Conservation (phyloP, 805 yeast species). For the Myxozyma nipponensis region DNA sequence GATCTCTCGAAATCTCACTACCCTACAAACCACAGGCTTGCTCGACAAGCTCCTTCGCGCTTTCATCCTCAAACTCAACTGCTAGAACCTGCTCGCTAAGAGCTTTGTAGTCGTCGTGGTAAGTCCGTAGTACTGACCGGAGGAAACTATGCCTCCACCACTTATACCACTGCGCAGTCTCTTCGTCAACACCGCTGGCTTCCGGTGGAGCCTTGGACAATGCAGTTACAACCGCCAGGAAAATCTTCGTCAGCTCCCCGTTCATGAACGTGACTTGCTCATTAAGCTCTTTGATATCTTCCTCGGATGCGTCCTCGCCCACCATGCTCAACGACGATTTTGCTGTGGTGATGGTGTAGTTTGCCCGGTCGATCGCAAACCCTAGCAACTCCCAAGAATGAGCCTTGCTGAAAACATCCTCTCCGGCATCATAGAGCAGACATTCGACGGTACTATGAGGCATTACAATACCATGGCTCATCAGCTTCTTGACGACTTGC, state of each 20-base stretch:
- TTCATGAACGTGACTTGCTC: slow-evolving; percentile 1
- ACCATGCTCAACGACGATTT: slow-evolving; percentile 42
- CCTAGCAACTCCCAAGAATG: slow-evolving; percentile 26
- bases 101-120: slow-evolving; percentile 19
- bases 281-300: slow-evolving; percentile 1
- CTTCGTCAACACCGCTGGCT: slow-evolving; percentile 11
- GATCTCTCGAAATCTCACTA: too few relatives aligned
- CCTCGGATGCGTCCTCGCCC: slow-evolving; percentile 1
- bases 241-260: slow-evolving; percentile 7
- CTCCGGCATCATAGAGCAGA: slow-evolving; percentile 39
- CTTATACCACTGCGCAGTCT: slow-evolving; percentile 17
- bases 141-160: slow-evolving; percentile 29
- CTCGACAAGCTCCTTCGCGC: not conserved
- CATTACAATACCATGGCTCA: slow-evolving; percentile 44
- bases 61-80: not conserved
- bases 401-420: slow-evolving; percentile 11
- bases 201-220: slow-evolving; percentile 15
- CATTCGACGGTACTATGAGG: slow-evolving; percentile 44
- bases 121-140: slow-evolving; percentile 20
- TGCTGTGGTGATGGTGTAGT: slow-evolving; percentile 8
- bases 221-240: slow-evolving; percentile 18
- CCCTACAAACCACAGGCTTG: not conserved
- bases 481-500: slow-evolving; percentile 53
- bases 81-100: slow-evolving; percentile 11
- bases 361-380: slow-evolving; percentile 24